Percentiles rank a stretch among this genome's conserved stretches.
These are phyloP conservation scores for Ceratocystis lukuohia DNA, from an alignment of 2,329 filamentous ascomycete species.

Conservation along the genomic window DNA sequence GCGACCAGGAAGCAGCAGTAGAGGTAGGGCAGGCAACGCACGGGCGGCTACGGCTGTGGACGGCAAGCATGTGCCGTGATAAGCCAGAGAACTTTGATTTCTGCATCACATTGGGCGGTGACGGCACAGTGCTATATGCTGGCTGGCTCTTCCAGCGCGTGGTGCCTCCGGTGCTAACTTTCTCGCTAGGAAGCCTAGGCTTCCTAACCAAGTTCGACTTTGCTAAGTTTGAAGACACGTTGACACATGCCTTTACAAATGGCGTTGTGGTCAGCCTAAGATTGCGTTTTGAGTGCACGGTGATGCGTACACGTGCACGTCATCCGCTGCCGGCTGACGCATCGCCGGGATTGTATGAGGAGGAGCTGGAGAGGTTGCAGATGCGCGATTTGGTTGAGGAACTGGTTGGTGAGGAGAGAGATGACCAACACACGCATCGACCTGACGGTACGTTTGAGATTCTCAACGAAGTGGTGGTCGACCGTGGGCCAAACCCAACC, in stretches of 20 bases:
- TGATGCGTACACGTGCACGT: slow-evolving; percentile 62
- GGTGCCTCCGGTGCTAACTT: slow-evolving; percentile 84
- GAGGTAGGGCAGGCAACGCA: slow-evolving; percentile 27
- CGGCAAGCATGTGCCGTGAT: slow-evolving; percentile 59
- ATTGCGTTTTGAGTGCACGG: slow-evolving; percentile 79
- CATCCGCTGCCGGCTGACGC: slow-evolving; percentile 18
- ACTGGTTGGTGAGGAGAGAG: slow-evolving; percentile 71
- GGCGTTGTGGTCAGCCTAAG: slow-evolving; percentile 82
- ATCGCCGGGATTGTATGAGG: slow-evolving; percentile 23
- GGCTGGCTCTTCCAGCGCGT: slow-evolving; percentile 95
- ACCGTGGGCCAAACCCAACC: slow-evolving; percentile 83
- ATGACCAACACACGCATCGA: slow-evolving; percentile 70
- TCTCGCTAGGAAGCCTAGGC: slow-evolving; percentile 79
- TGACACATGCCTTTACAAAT: slow-evolving; percentile 60
- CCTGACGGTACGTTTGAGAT: slow-evolving; percentile 81
- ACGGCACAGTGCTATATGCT: slow-evolving; percentile 92
- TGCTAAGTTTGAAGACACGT: slow-evolving; percentile 52
- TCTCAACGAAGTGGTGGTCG: slow-evolving; percentile 91
- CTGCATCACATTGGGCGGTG: slow-evolving; percentile 78
- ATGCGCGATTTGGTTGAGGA: slow-evolving; percentile 71
- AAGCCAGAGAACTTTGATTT: slow-evolving; percentile 87
- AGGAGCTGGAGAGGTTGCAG: slow-evolving; percentile 29
- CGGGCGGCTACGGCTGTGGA: slow-evolving; percentile 66
- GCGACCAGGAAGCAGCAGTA: slow-evolving; percentile 26
- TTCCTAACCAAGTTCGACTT: slow-evolving; percentile 98